A percentile compares a stretch with the other conserved stretches of the same genome.
Conservation (phyloP, 2,329 filamentous ascomycete genomes). For the Colletotrichum sp. region DNA sequence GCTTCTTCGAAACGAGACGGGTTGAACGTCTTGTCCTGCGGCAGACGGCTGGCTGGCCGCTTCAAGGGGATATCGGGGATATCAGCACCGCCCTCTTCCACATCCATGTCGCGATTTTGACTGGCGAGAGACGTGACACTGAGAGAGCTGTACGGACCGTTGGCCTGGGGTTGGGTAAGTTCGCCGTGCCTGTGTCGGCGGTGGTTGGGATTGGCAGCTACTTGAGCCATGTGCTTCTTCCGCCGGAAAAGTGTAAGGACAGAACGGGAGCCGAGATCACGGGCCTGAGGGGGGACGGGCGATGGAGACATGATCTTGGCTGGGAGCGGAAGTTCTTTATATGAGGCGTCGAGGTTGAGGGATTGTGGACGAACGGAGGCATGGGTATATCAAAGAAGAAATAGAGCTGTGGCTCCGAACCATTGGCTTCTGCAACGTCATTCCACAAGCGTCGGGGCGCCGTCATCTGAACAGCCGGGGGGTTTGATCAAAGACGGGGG, state of each 20-base stretch:
- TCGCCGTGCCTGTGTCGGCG: slow-evolving; percentile 9
- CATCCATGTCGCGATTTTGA: background rate
- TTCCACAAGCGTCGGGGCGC: background rate
- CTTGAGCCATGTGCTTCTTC: slow-evolving; percentile 14
- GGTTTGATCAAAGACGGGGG: background rate
- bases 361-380: background rate
- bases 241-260: slow-evolving; percentile 1
- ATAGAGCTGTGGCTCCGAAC: background rate
- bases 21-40: background rate
- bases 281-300: background rate
- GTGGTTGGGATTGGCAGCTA: background rate
- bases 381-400: slow-evolving; percentile 1
- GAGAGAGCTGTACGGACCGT: background rate
- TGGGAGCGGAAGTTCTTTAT: slow-evolving; percentile 2
- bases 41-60: background rate
- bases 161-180: background rate
- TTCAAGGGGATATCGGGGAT: slow-evolving; percentile 28
- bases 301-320: background rate
- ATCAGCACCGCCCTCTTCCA: slow-evolving; percentile 18
- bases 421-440: slow-evolving; percentile 8
- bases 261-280: background rate
- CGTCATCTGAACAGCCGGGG: background rate
- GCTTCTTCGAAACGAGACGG: slow-evolving; percentile 7
- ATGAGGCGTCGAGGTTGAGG: background rate
- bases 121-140: background rate